Percentiles rank a stretch among this genome's conserved stretches.
Evolutionary conservation across 352 stramenopile species (phyloP).

Genomic region (Globisporangium irregulare): DNA sequence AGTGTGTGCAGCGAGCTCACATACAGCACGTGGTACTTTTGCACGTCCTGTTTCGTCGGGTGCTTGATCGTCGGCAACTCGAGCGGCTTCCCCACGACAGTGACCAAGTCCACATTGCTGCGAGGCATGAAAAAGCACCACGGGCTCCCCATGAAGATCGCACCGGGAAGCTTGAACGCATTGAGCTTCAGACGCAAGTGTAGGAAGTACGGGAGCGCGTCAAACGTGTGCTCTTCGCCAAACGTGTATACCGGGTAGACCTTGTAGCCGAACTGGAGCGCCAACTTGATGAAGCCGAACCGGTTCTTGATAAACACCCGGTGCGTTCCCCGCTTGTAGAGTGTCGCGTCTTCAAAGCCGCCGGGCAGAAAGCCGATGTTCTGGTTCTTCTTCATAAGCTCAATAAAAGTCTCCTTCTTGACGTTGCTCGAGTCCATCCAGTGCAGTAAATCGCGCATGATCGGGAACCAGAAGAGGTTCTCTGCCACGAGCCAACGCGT

Average conservation of each 20-base stretch:
- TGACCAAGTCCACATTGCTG: constrained; percentile 73
- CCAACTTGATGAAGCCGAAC: constrained; percentile 93
- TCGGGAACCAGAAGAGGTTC: constrained; percentile 70
- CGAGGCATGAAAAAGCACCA: constrained; percentile 85
- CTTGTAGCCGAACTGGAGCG: constrained; percentile 89
- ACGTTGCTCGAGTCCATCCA: constrained; percentile 67
- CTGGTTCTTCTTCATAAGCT: constrained; percentile 43
- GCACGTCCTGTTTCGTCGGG: constrained; percentile 85
- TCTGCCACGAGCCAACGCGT: constrained; percentile 64
- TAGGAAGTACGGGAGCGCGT: constrained; percentile 81
- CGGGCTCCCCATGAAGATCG: constrained; percentile 69
- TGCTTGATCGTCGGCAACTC: constrained; percentile 82
- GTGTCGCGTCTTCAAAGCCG: constrained; percentile 93
- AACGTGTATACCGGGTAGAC: constrained; percentile 91
- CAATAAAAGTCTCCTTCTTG: constrained; percentile 43
- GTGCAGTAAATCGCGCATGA: constrained; percentile 62
- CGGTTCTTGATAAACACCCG: constrained; percentile 90
- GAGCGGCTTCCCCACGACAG: constrained; percentile 87
- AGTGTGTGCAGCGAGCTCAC: constrained; percentile 69
- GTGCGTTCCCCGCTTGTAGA: constrained; percentile 78
- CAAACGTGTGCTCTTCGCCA: constrained; percentile 87
- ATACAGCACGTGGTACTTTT: constrained; percentile 88
- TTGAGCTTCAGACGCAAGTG: constrained; percentile 85
- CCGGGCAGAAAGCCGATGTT: constrained; percentile 89
- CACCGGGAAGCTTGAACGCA: constrained; percentile 72